These are phyloP conservation scores for Symmetrospora coprosmae DNA, from an alignment of 768 basidiomycete species.

Conservation along the genomic window DNA sequence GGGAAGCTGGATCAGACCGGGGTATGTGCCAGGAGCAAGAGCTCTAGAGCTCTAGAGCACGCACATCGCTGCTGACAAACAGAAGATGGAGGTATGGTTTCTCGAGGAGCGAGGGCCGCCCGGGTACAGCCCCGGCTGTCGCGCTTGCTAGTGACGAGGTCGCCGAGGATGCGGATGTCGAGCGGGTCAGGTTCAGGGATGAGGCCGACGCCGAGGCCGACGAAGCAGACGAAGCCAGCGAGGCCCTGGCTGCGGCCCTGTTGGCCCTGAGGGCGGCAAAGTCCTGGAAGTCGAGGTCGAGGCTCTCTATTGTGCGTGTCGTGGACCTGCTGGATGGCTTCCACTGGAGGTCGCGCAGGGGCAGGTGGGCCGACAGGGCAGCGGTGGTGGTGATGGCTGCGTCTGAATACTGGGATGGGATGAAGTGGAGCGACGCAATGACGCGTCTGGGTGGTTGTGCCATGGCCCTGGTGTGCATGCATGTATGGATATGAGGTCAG, in stretches of 20 bases:
- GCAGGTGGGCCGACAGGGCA: slow-evolving; percentile 40
- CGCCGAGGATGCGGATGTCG: no score
- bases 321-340: slow-evolving; percentile 57
- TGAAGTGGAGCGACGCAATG: slow-evolving; percentile 13
- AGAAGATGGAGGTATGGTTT: slow-evolving; percentile 58
- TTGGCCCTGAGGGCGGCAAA: slow-evolving; percentile 37
- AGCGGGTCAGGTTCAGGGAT: no score
- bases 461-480: no score
- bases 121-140: slow-evolving; percentile 60
- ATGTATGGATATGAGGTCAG: no score
- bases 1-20: no score
- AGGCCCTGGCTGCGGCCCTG: slow-evolving; percentile 30
- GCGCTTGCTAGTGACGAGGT: slow-evolving; percentile 42
- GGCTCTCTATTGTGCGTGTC: slow-evolving; percentile 72
- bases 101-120: slow-evolving; percentile 65
- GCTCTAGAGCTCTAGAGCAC: slow-evolving; percentile 30
- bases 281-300: slow-evolving; percentile 61
- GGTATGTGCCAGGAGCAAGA: slow-evolving; percentile 20
- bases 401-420: neutral
- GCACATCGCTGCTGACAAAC: slow-evolving; percentile 75
- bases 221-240: no score
- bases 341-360: slow-evolving; percentile 86
- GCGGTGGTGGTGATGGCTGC: neutral
- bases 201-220: no score
- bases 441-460: neutral